These are phyloP conservation scores for Lodderomyces orthopsilosis DNA, from an alignment of 1,139 yeast species.

Conservation along the genomic window DNA sequence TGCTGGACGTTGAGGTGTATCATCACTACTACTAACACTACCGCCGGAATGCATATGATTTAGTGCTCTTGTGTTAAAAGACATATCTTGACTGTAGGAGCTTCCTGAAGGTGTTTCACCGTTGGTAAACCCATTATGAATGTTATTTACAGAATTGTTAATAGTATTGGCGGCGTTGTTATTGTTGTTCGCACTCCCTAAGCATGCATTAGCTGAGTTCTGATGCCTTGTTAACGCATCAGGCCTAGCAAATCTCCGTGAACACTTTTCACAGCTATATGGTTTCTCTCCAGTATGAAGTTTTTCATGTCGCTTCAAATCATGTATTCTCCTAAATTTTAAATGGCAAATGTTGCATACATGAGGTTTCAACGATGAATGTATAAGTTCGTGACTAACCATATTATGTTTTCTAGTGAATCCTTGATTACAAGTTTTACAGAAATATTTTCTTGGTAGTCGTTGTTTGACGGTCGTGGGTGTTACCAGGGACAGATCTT, in stretches of 20 bases:
- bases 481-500: not conserved
- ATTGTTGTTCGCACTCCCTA: conserved; percentile 14
- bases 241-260: conserved; percentile 67
- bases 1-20: conserved; percentile 2
- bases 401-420: conserved; percentile 72
- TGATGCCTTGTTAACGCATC: conserved; percentile 73
- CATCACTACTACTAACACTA: not conserved
- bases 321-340: conserved; percentile 71
- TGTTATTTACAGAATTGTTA: not conserved
- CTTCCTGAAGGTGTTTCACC: not conserved
- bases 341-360: conserved; percentile 61
- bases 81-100: not conserved
- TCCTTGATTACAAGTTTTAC: conserved; percentile 59
- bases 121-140: not conserved
- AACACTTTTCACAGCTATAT: conserved; percentile 58
- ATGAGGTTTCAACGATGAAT: conserved; percentile 66
- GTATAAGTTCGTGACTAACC: conserved; percentile 70
- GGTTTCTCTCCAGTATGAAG: conserved; percentile 79
- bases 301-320: conserved; percentile 71
- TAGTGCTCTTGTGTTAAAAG: not conserved
- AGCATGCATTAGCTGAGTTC: conserved; percentile 45
- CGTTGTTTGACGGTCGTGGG: conserved; percentile 8
- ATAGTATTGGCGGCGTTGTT: not conserved
- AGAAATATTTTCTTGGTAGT: conserved; percentile 37
- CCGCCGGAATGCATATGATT: not conserved